Evolutionary conservation across 139 green algal genomes (phyloP).

Genomic region (Chlorella sorokiniana): DNA sequence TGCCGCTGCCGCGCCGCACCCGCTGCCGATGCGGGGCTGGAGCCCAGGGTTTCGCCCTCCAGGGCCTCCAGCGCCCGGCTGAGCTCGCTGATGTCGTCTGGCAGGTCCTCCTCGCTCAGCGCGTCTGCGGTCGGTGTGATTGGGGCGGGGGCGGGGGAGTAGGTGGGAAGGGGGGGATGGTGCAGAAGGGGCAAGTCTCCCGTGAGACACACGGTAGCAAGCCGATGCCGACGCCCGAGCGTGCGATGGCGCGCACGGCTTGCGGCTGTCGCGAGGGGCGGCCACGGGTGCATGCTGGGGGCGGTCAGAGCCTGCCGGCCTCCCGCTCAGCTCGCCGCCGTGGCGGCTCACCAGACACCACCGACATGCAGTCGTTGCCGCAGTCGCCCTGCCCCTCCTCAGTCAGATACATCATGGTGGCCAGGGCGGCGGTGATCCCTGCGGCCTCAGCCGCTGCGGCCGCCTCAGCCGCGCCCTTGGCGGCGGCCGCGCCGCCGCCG

Average conservation of each 20-base stretch:
- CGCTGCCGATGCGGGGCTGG: neutral
- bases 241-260: no score
- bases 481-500: neutral
- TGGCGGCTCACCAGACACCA: slow-evolving; percentile 45
- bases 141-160: neutral
- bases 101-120: slow-evolving; percentile 18
- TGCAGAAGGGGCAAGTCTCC: no score
- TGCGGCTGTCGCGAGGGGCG: no score
- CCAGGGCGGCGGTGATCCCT: neutral
- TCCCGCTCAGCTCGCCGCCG: no score
- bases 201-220: no score
- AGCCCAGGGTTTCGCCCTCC: slow-evolving; percentile 33
- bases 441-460: neutral
- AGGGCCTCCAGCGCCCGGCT: slow-evolving; percentile 31
- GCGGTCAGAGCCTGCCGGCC: no score
- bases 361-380: slow-evolving; percentile 37
- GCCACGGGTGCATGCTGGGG: no score
- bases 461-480: neutral
- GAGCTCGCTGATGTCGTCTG: slow-evolving; percentile 44
- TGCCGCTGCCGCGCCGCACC: neutral
- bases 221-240: no score
- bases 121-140: neutral
- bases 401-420: slow-evolving; percentile 39
- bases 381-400: slow-evolving; percentile 20
- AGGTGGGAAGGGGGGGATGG: neutral